Evolutionary conservation across 2,329 filamentous ascomycete species (phyloP), one percentile per base, ranked within the genome.

Genomic region (Immersiporthe knoxdaviesiana): DNA sequence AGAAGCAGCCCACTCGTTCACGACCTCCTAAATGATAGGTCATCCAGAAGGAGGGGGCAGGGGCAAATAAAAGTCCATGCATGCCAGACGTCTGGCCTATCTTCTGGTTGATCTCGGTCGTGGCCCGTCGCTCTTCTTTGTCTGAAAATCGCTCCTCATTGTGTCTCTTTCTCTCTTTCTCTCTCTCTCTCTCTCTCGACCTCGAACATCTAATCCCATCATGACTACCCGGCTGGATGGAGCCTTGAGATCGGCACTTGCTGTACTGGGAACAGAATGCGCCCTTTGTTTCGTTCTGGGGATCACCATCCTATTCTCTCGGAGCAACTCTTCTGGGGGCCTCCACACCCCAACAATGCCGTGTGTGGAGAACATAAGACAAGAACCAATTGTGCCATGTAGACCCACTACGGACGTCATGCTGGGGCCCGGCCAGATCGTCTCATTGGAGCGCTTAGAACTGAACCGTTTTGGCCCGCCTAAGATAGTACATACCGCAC

Each of bases 331-430:
- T 27, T 14, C 50, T 27, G n/a, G 50, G n/a, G n/a, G 50, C 4
- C 50, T 54, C 50, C 50, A 54, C 50, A 54, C 24, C 50, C n/a
- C 35, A 52, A 54, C 35, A 41, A 37, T 44, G 41, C 41, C 41
- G 41, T 44, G 41, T 14, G 41, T 44, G 32, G 60, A 27, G 24
- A n/a, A 35, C 41, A 10, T 14, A 30, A 35, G 62, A 39, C 30
- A 52, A 30, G 63, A 60, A 44, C 59, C 41, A 41, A 50, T 50
- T 32, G 12, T 21, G 41, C 41, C 18, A 3, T 44, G 41, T n/a
- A 52, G 68, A 24, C 47, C 64, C 68, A 60, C 65, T 6, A 16
- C 18, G 35, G 37, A 69, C 68, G 68, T 69, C 68, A 67, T 67
- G 27, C 56, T 24, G 35, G 52, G 35, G 24, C 30, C 32, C 2